Conservation (phyloP, 495 filamentous ascomycete species). For the Peziza echinospora region DNA sequence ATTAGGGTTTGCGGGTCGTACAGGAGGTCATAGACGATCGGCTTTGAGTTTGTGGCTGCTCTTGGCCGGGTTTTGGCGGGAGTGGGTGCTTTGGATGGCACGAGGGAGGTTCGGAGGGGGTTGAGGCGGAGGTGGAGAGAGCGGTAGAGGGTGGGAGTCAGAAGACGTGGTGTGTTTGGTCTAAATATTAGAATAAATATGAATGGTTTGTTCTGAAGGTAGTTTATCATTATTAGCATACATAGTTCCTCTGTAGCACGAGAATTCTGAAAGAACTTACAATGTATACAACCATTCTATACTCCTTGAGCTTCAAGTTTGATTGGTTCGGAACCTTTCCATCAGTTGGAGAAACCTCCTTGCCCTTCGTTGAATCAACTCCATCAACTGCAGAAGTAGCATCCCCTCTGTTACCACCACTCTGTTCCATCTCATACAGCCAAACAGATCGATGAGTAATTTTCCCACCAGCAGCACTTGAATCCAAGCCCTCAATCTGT, state of each 20-base stretch:
- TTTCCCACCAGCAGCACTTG: conserved; percentile 6
- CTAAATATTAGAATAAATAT: conserved; percentile 81
- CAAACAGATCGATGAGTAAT: conserved; percentile 16
- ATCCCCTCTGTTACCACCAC: no score
- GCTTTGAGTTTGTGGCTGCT: conserved; percentile 39
- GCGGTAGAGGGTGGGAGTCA: conserved; percentile 49
- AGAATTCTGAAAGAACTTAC: no score
- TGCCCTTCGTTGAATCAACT: not conserved
- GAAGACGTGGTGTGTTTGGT: conserved; percentile 40
- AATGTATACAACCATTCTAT: conserved; percentile 15
- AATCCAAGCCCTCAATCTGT: not conserved
- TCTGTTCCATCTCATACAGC: no score
- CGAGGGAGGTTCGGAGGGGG: conserved; percentile 28
- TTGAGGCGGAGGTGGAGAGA: conserved; percentile 61
- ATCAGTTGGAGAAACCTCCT: no score
- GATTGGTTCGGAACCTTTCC: no score
- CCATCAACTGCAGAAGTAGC: not conserved
- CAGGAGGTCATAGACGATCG: conserved; percentile 71
- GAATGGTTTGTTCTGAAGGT: conserved; percentile 56
- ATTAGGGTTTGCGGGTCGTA: conserved; percentile 61
- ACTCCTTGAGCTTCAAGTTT: conserved; percentile 12
- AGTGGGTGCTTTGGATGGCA: not conserved
- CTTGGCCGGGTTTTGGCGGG: not conserved
- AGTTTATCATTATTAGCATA: no score
- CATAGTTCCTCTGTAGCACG: no score